phyloP scores from a whole-genome alignment of 208 protist species.

The Naegleria gruberi region DNA sequence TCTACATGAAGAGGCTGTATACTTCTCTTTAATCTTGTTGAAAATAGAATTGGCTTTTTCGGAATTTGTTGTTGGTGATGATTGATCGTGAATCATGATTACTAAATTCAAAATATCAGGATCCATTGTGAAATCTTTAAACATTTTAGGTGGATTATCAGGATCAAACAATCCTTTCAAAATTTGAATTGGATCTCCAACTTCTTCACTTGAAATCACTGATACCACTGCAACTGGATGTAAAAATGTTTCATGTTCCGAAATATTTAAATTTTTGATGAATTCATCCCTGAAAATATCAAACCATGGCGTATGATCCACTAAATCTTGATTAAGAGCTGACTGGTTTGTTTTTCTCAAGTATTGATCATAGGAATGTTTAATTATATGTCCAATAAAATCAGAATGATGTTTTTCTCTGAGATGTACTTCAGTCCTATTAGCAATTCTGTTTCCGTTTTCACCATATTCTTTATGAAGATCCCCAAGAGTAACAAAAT shows the following conservation, averaged over 20 bases:
- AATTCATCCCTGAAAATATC: constrained; percentile 7
- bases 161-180: not conserved
- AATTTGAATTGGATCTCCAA: not conserved
- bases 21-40: not conserved
- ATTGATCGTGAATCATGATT: not conserved
- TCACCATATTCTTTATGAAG: not conserved
- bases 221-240: not conserved
- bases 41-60: not conserved
- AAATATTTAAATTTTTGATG: not conserved
- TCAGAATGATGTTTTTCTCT: not conserved
- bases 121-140: not conserved
- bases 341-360: too few relatives aligned
- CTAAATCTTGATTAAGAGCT: not conserved
- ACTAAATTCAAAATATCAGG: not conserved
- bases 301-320: constrained; percentile 9
- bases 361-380: not conserved
- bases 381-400: not conserved
- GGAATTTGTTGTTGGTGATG: not conserved
- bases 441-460: not conserved
- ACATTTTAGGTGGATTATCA: not conserved
- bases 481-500: not conserved
- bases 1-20: not conserved
- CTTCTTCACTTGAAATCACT: not conserved
- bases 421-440: not conserved
- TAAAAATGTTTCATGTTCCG: not conserved